A percentile compares a stretch with the other conserved stretches of the same genome.
Conservation (phyloP, 129 eudicot species). For the Chrysanthemum lavandulifolium region DNA sequence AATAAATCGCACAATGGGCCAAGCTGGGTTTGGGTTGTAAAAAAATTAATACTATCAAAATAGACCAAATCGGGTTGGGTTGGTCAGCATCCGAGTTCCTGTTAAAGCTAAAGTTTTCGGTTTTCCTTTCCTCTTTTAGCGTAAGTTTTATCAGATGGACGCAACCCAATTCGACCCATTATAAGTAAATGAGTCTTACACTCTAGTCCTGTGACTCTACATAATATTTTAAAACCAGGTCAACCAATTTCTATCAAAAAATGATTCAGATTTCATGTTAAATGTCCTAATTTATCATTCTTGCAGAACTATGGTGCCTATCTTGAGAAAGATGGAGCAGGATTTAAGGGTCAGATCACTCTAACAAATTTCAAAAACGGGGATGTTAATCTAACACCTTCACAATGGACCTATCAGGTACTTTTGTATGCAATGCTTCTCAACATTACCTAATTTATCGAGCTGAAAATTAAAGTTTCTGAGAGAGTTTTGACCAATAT, state of each 20-base stretch:
- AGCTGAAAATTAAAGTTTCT: neutral
- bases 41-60: neutral
- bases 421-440: conserved; percentile 26
- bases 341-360: conserved; percentile 75
- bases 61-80: no score
- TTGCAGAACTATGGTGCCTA: conserved; percentile 91
- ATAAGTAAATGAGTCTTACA: no score
- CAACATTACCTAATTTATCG: neutral
- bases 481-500: conserved; percentile 3
- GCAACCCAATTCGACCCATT: no score
- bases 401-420: conserved; percentile 94
- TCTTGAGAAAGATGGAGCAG: conserved; percentile 95
- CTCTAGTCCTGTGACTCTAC: no score
- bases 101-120: no score
- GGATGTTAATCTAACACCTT: conserved; percentile 59
- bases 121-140: no score
- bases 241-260: no score
- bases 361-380: conserved; percentile 71
- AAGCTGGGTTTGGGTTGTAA: neutral
- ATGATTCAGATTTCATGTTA: no score
- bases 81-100: no score
- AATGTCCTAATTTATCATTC: conserved; percentile 11
- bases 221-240: no score
- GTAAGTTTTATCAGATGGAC: no score
- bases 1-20: conserved; percentile 15